These are phyloP conservation scores for Podaxis sp. DNA, from an alignment of 768 basidiomycete genomes.

Conservation along the genomic window DNA sequence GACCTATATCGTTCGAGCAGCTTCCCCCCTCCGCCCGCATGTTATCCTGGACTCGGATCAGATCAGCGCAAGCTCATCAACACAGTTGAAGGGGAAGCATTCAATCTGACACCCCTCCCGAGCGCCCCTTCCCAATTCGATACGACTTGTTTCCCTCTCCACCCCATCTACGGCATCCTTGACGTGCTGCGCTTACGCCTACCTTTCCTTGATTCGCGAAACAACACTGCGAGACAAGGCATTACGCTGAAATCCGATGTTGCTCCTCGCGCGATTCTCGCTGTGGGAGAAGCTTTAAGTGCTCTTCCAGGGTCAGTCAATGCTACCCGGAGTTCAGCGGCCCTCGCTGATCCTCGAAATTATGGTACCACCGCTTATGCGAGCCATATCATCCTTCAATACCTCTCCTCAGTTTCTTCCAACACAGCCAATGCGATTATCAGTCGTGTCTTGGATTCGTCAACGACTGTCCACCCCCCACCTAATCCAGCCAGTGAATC, in stretches of 20 bases:
- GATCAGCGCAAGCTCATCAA: slow-evolving; percentile 42
- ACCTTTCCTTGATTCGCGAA: slow-evolving; percentile 49
- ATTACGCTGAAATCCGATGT: slow-evolving; percentile 45
- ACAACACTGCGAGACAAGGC: slow-evolving; percentile 48
- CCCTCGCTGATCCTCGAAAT: slow-evolving; percentile 44
- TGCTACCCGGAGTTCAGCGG: slow-evolving; percentile 26
- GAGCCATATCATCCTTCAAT: slow-evolving; percentile 59
- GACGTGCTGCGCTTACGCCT: slow-evolving; percentile 57
- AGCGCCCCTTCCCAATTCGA: slow-evolving; percentile 39
- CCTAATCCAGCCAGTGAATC: slow-evolving; percentile 35
- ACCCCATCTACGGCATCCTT: slow-evolving; percentile 65
- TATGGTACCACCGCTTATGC: slow-evolving; percentile 56
- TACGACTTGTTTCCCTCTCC: slow-evolving; percentile 50
- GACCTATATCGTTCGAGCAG: slow-evolving; percentile 42
- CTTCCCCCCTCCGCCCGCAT: slow-evolving; percentile 62
- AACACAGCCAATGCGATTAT: slow-evolving; percentile 48
- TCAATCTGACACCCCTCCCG: slow-evolving; percentile 39
- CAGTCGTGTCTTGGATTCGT: slow-evolving; percentile 40
- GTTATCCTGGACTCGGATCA: slow-evolving; percentile 52
- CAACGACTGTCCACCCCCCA: slow-evolving; percentile 35
- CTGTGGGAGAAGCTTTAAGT: slow-evolving; percentile 50
- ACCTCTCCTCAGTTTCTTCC: slow-evolving; percentile 50
- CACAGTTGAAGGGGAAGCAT: slow-evolving; percentile 50
- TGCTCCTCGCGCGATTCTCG: slow-evolving; percentile 49
- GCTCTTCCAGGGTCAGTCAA: slow-evolving; percentile 34